phyloP scores from a whole-genome alignment of 83 land plant genomes.

The Thuja plicata region DNA sequence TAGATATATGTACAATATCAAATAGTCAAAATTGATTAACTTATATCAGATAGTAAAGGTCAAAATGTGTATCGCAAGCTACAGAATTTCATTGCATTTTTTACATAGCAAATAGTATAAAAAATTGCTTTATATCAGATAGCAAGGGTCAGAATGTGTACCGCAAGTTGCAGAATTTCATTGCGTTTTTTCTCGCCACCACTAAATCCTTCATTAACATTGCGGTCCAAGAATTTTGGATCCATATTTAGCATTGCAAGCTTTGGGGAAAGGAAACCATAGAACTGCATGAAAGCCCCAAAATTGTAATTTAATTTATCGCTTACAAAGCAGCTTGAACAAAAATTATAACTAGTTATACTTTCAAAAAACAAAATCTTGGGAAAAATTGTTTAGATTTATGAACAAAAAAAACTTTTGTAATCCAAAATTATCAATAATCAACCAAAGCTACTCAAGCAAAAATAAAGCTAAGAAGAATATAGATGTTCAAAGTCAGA shows the following conservation, averaged over 20 bases:
- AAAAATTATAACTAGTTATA: not conserved
- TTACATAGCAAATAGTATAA: constrained; percentile 11
- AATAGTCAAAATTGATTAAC: not conserved
- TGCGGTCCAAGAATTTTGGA: constrained; percentile 79
- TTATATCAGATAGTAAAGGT: not conserved
- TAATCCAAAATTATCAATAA: not conserved
- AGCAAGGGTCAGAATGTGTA: constrained; percentile 19
- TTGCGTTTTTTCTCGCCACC: constrained; percentile 98
- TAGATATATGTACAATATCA: not conserved
- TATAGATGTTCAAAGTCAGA: constrained; percentile 1
- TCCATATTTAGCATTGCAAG: constrained; percentile 86
- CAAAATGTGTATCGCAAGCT: constrained; percentile 68
- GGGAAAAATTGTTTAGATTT: not conserved
- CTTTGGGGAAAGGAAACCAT: constrained; percentile 62
- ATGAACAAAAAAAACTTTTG: not conserved
- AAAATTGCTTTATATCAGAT: not conserved
- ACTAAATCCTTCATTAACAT: constrained; percentile 99
- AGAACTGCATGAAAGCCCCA: constrained; percentile 71
- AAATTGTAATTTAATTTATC: not conserved
- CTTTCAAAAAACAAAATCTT: not conserved
- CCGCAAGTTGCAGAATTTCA: constrained; percentile 96
- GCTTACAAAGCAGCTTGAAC: not conserved
- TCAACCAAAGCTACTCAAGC: not conserved
- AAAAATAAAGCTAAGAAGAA: not conserved
- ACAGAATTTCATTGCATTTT: constrained; percentile 93